Conservation (phyloP, 2,329 filamentous ascomycete species). For the Ophiostoma himal-ulmi region DNA sequence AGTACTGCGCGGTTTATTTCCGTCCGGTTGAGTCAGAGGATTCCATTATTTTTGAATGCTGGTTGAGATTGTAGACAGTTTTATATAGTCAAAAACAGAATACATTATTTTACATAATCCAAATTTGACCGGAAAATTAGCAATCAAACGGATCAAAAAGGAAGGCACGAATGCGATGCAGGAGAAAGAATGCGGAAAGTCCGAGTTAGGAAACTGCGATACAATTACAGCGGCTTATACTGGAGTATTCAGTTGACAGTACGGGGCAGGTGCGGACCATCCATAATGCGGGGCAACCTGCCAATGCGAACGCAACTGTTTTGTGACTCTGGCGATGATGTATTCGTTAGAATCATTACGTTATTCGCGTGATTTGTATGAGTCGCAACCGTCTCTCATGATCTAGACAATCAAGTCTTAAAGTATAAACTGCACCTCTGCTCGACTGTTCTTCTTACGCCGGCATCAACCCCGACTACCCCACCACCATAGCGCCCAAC, state of each 20-base stretch:
- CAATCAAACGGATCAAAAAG: neutral
- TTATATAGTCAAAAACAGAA: neutral
- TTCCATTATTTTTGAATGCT: neutral
- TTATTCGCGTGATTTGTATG: neutral
- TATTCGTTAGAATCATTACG: neutral
- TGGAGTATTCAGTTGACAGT: neutral
- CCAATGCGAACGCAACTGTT: neutral
- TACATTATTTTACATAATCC: neutral
- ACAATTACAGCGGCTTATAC: neutral
- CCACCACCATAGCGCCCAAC: neutral
- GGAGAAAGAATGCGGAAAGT: neutral
- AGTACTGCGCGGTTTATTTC: neutral
- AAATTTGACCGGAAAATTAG: neutral
- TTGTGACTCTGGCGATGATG: neutral
- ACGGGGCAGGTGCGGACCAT: neutral
- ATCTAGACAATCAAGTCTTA: neutral
- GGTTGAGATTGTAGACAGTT: too few species aligned
- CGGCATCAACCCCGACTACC: neutral
- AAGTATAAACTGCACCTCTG: neutral
- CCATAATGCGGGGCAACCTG: neutral
- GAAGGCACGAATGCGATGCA: neutral
- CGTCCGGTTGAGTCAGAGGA: neutral
- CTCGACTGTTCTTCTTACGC: neutral
- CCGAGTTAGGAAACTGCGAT: conserved; percentile 6
- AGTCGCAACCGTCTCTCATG: neutral